Percentiles rank a stretch among this genome's conserved stretches.
These are phyloP conservation scores for Penicillium sp. DNA, from an alignment of 2,329 filamentous ascomycete species.

Conservation along the genomic window DNA sequence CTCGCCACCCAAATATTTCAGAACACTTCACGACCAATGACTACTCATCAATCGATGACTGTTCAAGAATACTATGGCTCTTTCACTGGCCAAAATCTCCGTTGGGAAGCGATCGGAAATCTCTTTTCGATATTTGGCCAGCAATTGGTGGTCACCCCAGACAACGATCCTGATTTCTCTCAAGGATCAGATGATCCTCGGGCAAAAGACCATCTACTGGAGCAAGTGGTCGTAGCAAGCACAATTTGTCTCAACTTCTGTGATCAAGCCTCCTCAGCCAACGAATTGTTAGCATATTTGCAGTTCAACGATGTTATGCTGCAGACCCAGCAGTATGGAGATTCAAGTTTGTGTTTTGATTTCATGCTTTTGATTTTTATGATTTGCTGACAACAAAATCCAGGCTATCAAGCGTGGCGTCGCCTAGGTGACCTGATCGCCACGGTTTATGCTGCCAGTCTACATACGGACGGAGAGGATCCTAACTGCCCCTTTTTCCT, in stretches of 20 bases:
- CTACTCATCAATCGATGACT: constrained; percentile 32
- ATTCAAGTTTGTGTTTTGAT: constrained; percentile 39
- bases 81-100: constrained; percentile 36
- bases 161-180: constrained; percentile 35
- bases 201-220: constrained; percentile 34
- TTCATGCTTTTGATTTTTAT: constrained; percentile 15
- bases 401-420: constrained; percentile 54
- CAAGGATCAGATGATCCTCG: constrained; percentile 23
- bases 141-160: constrained; percentile 36
- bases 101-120: constrained; percentile 48
- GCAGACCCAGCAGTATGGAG: constrained; percentile 39
- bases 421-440: constrained; percentile 52
- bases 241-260: constrained; percentile 38
- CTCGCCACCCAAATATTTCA: constrained; percentile 34
- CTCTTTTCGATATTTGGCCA: constrained; percentile 46
- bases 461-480: constrained; percentile 48
- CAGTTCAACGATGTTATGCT: constrained; percentile 40
- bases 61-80: constrained; percentile 36
- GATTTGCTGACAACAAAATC: neutral
- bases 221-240: constrained; percentile 39
- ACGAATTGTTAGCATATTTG: constrained; percentile 40
- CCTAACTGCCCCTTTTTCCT: constrained; percentile 44
- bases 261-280: constrained; percentile 37
- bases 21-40: constrained; percentile 34
- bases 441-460: constrained; percentile 53